Evolutionary conservation across 2,329 filamentous ascomycete genomes (phyloP), one percentile per base, ranked within the genome.

Genomic region (Calonectria hawksworthii): DNA sequence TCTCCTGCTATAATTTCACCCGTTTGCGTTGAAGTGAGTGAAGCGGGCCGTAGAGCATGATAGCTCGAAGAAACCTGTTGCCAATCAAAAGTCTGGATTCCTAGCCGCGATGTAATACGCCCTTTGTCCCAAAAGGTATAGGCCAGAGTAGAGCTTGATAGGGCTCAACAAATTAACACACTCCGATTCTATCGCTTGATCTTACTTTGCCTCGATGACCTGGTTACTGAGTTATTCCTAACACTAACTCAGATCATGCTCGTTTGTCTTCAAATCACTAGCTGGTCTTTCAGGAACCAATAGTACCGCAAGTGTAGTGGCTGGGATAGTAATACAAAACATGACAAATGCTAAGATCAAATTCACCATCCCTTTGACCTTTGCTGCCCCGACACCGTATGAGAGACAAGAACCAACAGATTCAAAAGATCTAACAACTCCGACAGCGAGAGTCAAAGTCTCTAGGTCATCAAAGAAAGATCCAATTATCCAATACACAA

Each of bases 391-490:
- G 23, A 90, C 84, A 1, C 87, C 88, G 51, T 88, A 89, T 0
- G 88, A 81, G 5, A 90, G 75, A 64, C 85, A 86, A 0, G 87
- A 87, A 0, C 89, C 88, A 4, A 89, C 73, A 0, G 86, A 88
- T 76, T 90, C 88, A 61, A 89, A 89, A 0, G 87, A 88, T 4
- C 88, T 83, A 6, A 90, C 82, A 1, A 90, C 80, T 1, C 87
- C 87, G 2, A 89, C 87, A 2, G 84, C 86, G 0, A 90, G 83
- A 0, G 89, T 88, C n/a, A 90, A 76, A 0, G 88, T 89, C 77
- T 89, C 87, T 8, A 90, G 81, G 64, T 90, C 88, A 72, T 88
- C 84, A 73, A 89, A 88, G 80, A 89, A 90, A 2, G 87, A 84
- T 3, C 87, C 89, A 1, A 90, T 83, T 18, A 89, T 80, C 87